Percentiles rank a stretch among this genome's conserved stretches.
These are phyloP conservation scores for Voacanga thouarsii DNA, from an alignment of 257 asterid species.

Conservation along the genomic window DNA sequence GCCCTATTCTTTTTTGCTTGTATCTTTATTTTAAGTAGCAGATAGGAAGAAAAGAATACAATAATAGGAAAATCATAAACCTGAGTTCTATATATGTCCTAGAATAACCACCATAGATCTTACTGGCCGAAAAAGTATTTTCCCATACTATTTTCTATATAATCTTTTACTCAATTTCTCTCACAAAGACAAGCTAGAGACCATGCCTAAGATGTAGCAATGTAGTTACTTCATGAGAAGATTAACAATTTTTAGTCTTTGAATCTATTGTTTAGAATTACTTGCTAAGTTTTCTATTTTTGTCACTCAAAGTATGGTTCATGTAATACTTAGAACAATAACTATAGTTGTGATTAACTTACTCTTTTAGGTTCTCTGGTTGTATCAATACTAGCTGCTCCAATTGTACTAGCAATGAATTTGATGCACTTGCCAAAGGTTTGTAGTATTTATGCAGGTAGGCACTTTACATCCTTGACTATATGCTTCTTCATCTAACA, in stretches of 20 bases:
- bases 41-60: neutral
- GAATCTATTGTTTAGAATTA: too few species aligned
- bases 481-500: neutral
- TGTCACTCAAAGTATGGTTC: neutral
- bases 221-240: neutral
- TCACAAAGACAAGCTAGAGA: neutral
- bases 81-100: neutral
- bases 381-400: slow-evolving; percentile 75
- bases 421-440: slow-evolving; percentile 73
- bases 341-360: neutral
- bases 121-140: neutral
- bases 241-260: neutral
- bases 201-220: neutral
- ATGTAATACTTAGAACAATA: neutral
- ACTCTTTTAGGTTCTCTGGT: slow-evolving; percentile 61
- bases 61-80: neutral
- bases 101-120: neutral
- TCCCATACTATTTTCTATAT: neutral
- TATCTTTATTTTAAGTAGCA: neutral
- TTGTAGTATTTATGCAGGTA: slow-evolving; percentile 75
- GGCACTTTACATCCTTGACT: slow-evolving; percentile 4
- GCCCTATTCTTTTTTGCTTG: neutral
- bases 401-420: slow-evolving; percentile 52
- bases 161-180: neutral
- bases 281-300: neutral